A percentile compares a stretch with the other conserved stretches of the same genome.
Evolutionary conservation across 2,329 filamentous ascomycete genomes (phyloP).

Genomic region (Colletotrichum liaoningense): DNA sequence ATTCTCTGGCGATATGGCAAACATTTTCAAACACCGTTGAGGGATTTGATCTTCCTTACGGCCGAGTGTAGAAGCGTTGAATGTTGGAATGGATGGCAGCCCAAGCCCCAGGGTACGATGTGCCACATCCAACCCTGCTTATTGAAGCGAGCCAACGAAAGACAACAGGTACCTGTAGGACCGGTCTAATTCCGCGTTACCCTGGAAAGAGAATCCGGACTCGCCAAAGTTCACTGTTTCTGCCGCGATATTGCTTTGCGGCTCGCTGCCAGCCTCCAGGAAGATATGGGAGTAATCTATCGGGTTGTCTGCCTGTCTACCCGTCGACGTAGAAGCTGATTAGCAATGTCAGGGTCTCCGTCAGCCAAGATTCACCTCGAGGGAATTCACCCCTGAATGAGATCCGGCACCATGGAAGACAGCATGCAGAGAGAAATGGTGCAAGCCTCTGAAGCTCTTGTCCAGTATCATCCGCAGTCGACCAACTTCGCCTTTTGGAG

Average conservation of each 20-base stretch:
- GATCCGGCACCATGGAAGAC: neutral
- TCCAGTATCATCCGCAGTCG: neutral
- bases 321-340: neutral
- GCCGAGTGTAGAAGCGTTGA: neutral
- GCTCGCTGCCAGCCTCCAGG: too few species aligned
- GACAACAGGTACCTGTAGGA: neutral
- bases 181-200: neutral
- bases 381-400: neutral
- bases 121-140: neutral
- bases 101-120: neutral
- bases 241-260: neutral
- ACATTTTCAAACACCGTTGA: neutral
- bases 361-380: neutral
- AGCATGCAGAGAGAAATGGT: neutral
- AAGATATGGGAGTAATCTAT: neutral
- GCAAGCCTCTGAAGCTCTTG: neutral
- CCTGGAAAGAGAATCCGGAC: neutral
- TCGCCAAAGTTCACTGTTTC: neutral
- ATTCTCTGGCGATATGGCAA: neutral
- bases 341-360: neutral
- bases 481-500: neutral
- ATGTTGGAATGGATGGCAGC: neutral
- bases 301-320: neutral
- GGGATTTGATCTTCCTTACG: neutral
- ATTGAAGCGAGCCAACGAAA: neutral